Base-by-base conservation (phyloP, 352 stramenopile genomes). In the Phytopythium mirpurense region DNA sequence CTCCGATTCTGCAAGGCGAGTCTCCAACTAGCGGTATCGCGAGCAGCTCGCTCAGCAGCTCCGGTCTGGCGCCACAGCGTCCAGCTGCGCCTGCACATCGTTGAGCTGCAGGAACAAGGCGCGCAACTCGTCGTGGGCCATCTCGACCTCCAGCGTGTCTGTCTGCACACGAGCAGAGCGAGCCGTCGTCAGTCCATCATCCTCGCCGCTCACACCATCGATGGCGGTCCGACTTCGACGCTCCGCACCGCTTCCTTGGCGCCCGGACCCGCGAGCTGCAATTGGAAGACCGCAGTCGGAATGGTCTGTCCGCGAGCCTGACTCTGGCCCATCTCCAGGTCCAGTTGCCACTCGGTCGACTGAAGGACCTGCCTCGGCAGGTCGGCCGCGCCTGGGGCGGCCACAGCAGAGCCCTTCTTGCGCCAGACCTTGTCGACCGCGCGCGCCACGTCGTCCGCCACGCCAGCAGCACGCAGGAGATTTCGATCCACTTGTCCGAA, bases 31-130 rank as follows among this genome's bases (percentile, higher is more conserved):
- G n/a, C n/a, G n/a, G n/a, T n/a, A n/a, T n/a, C n/a, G n/a, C n/a
- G n/a, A n/a, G n/a, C n/a, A n/a, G n/a, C n/a, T n/a, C n/a, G n/a
- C n/a, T n/a, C n/a, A n/a, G n/a, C n/a, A n/a, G n/a, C n/a, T n/a
- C n/a, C n/a, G n/a, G n/a, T n/a, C n/a, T n/a, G n/a, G n/a, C n/a
- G n/a, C n/a, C n/a, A n/a, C n/a, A n/a, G 47, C 41, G 35, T 90
- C 78, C 12, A 90, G 49, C 43, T 77, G 62, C 19, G 47, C 51
- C 58, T 90, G 78, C 27, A 85, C 68, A 6, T 62, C 60, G 51
- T 90, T 86, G 31, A 90, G 76, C 56, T 90, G 65, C 12, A 72
- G 44, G 55, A 90, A 86, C 48, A 90, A 54, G 15, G 47, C 54
- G 24, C 65, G 70, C 16, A 88, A 58, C 38, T 87, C 70, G 21